These are phyloP conservation scores for Rhynchosporium secalis DNA, from an alignment of 2,329 filamentous ascomycete species.

Conservation along the genomic window DNA sequence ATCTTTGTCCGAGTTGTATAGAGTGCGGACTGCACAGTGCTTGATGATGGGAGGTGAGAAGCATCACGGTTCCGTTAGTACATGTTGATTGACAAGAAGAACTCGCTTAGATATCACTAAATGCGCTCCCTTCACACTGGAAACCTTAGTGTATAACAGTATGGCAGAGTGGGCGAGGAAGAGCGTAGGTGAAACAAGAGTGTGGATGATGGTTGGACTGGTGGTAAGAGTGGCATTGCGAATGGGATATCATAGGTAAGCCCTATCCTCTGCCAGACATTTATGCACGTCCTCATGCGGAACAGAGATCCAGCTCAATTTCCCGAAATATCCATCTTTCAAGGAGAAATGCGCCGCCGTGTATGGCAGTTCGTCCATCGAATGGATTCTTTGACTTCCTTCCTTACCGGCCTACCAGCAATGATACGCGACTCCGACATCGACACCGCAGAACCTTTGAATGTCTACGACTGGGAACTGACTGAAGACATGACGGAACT, in stretches of 20 bases:
- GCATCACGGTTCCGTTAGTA: background rate
- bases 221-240: slow-evolving; percentile 54
- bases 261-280: background rate
- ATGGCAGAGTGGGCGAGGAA: slow-evolving; percentile 72
- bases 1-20: slow-evolving; percentile 61
- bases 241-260: slow-evolving; percentile 56
- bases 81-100: slow-evolving; percentile 44
- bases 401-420: slow-evolving; percentile 57
- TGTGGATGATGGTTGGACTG: slow-evolving; percentile 52
- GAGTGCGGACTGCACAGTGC: slow-evolving; percentile 72
- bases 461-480: slow-evolving; percentile 77
- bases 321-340: slow-evolving; percentile 67
- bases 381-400: slow-evolving; percentile 72
- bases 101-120: slow-evolving; percentile 50
- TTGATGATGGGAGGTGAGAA: slow-evolving; percentile 63
- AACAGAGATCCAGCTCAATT: slow-evolving; percentile 76
- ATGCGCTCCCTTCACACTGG: slow-evolving; percentile 69
- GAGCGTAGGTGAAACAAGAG: slow-evolving; percentile 61
- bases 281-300: slow-evolving; percentile 61
- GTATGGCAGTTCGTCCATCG: slow-evolving; percentile 70
- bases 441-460: slow-evolving; percentile 71
- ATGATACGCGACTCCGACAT: slow-evolving; percentile 73
- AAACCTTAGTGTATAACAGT: slow-evolving; percentile 71
- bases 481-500: slow-evolving; percentile 63
- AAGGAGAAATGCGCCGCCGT: slow-evolving; percentile 71